Conservation (phyloP, 768 basidiomycete species). For the Heimioporus sp. region DNA sequence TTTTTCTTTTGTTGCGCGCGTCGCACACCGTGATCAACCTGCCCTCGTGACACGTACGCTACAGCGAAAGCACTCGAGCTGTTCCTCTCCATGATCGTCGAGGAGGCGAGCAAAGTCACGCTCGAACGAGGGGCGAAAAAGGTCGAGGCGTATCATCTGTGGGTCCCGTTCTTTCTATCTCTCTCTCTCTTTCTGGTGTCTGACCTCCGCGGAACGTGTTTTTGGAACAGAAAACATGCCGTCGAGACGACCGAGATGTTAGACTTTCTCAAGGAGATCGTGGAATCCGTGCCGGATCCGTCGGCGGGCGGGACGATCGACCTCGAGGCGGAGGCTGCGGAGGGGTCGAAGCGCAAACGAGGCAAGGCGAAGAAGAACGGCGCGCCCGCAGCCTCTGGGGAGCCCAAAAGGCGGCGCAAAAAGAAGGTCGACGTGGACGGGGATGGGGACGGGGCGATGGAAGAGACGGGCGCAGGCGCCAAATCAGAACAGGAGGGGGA, state of each 20-base stretch:
- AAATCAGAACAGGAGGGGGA: constrained; percentile 39
- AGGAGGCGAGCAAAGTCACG: constrained; percentile 81
- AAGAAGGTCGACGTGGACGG: constrained; percentile 40
- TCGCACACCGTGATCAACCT: constrained; percentile 7
- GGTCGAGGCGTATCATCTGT: constrained; percentile 93
- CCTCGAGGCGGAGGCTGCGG: constrained; percentile 57
- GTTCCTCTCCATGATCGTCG: constrained; percentile 82
- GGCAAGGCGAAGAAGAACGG: constrained; percentile 51
- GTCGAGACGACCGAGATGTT: constrained; percentile 85
- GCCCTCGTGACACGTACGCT: not conserved
- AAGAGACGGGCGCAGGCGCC: constrained; percentile 35
- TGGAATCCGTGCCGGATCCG: constrained; percentile 83
- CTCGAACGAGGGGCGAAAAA: constrained; percentile 77
- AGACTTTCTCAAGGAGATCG: constrained; percentile 93
- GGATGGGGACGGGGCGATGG: constrained; percentile 31
- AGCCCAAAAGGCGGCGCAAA: constrained; percentile 49
- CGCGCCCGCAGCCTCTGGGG: constrained; percentile 32
- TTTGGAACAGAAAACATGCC: constrained; percentile 75
- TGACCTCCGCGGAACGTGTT: not conserved
- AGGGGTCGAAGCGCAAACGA: constrained; percentile 57
- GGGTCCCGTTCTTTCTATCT: no score
- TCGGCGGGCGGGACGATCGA: constrained; percentile 79
- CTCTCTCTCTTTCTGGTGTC: not conserved
- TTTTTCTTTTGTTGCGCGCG: constrained; percentile 7
- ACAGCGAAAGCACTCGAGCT: constrained; percentile 95